Evolutionary conservation across 2,329 filamentous ascomycete genomes (phyloP), one percentile per base, ranked within the genome.

Genomic region (Ambrosiella xylebori): DNA sequence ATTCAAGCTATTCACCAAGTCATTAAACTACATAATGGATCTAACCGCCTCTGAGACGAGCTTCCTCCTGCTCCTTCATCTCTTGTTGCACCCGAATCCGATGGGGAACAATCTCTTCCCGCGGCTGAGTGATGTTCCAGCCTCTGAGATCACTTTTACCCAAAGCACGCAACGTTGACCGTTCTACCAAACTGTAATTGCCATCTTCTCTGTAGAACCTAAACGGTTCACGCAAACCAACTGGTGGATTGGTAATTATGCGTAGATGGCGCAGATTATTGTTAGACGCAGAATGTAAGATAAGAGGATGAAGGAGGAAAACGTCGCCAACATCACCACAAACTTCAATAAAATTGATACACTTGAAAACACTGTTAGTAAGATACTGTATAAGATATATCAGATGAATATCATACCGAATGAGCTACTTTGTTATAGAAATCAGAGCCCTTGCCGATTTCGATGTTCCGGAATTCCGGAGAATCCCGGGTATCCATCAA

Each of bases 401-500:
- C 38, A 49, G 19, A 38, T 11, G 37, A 9, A 27, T 12, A 41
- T 53, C 56, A 49, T 57, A 59, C 59, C 4, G 63, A 66, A 53
- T 61, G 66, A 50, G 66, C 68, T 1, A 75, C 62, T 17, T 66
- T 62, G 41, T 66, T 66, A 66, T 75, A 78, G 68, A 74, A 81
- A 6, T 67, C 65, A 1, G 74, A 64, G 37, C 72, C 70, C 57
- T 69, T 64, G 19, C 61, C 59, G 51, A 61, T 59, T 44, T 59
- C 61, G 62, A 74, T 73, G 35, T 69, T 63, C 19, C 64, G 61
- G 62, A 78, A 78, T 1, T 69, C 69, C 0, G 71, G 69, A 47
- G 79, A 71, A 8, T 72, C 72, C 0, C 81, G 71, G 0, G 80
- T 77, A 19, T 72, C 72, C 81, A 86, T 85, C 38, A 76, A 74